phyloP scores from a whole-genome alignment of 164 flowering plant species.

The Berberis thunbergii region DNA sequence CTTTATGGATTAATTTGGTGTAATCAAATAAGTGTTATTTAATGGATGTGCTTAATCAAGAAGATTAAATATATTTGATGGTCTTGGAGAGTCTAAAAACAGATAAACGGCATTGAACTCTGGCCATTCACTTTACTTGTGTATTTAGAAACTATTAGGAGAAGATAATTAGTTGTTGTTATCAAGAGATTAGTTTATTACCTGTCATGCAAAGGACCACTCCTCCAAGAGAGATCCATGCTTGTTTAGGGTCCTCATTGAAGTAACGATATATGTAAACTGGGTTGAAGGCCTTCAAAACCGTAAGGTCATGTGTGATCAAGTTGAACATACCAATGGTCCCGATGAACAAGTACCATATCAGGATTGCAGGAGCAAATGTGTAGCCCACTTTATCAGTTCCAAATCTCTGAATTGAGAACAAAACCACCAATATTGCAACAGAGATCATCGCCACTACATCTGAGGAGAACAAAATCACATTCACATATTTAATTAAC shows the following conservation, averaged over 20 bases:
- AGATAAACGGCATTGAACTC: no score
- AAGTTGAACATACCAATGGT: constrained; percentile 16
- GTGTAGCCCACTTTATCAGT: constrained; percentile 27
- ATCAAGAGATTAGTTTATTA: no score
- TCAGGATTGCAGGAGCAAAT: constrained; percentile 19
- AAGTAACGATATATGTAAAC: constrained; percentile 16
- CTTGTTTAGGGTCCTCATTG: constrained; percentile 16
- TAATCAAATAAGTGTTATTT: no score
- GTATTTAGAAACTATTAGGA: no score
- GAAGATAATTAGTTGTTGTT: no score
- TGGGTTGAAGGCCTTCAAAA: constrained; percentile 21
- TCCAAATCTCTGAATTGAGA: constrained; percentile 26
- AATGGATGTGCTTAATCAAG: no score
- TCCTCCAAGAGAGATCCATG: no score
- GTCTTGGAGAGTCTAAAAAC: no score
- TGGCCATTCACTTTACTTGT: no score
- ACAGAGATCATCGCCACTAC: constrained; percentile 22
- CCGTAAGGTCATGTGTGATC: constrained; percentile 13
- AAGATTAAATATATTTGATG: no score
- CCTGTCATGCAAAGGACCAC: no score
- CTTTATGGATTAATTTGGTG: no score
- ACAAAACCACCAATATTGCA: constrained; percentile 19
- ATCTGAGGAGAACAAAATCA: constrained; percentile 7
- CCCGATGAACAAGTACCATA: constrained; percentile 19
- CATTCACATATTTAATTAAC: neutral